phyloP scores from a whole-genome alignment of 2,329 filamentous ascomycete genomes.

The Botrytis porri region DNA sequence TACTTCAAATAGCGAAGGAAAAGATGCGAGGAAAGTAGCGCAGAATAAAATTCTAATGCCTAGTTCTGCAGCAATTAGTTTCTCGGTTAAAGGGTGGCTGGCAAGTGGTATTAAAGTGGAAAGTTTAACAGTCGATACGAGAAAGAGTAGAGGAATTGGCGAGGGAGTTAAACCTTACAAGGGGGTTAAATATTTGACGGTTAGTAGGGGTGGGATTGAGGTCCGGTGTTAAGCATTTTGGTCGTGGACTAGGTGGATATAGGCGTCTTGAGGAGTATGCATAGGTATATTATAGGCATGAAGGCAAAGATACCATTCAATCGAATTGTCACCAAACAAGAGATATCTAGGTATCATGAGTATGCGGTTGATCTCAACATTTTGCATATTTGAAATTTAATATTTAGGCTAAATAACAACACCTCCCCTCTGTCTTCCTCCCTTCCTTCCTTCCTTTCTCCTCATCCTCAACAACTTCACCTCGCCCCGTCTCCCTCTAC shows the following conservation, averaged over 20 bases:
- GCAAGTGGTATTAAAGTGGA: constrained; percentile 66
- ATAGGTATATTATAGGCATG: background rate
- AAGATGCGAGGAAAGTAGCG: constrained; percentile 56
- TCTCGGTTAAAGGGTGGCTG: constrained; percentile 66
- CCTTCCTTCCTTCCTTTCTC: background rate
- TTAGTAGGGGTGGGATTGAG: constrained; percentile 63
- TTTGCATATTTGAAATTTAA: background rate
- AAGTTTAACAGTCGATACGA: constrained; percentile 66
- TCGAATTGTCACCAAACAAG: background rate
- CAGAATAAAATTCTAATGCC: constrained; percentile 78
- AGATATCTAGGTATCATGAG: background rate
- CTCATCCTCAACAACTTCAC: too few relatives aligned
- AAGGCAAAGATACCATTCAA: background rate
- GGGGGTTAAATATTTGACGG: constrained; percentile 93
- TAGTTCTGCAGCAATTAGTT: constrained; percentile 70
- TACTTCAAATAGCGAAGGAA: constrained; percentile 37
- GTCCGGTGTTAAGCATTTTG: constrained; percentile 48
- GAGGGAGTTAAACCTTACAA: constrained; percentile 94
- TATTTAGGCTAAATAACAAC: background rate
- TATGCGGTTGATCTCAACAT: background rate
- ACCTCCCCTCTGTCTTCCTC: background rate
- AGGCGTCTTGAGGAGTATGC: constrained; percentile 10
- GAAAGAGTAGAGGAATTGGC: constrained; percentile 79
- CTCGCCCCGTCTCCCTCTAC: background rate
- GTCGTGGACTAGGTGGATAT: constrained; percentile 6